phyloP scores from a whole-genome alignment of 1,284 basidiomycete species.

The Cutaneotrichosporon dermatis region DNA sequence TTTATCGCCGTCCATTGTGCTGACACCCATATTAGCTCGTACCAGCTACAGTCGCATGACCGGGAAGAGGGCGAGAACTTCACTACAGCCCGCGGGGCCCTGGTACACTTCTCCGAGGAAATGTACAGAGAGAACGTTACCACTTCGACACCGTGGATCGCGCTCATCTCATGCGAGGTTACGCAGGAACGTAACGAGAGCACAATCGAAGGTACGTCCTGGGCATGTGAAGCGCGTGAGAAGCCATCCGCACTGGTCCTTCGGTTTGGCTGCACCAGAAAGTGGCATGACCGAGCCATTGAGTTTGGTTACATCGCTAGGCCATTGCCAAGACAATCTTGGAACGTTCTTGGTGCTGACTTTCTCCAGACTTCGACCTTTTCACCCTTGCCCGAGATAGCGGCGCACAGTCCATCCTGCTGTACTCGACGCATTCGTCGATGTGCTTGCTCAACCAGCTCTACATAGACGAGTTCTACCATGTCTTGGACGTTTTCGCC shows the following conservation, averaged over 20 bases:
- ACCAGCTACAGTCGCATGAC: conserved; percentile 24
- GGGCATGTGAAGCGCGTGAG: no score
- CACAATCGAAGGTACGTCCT: not conserved
- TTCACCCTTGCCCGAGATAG: conserved; percentile 71
- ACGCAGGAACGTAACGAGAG: conserved; percentile 51
- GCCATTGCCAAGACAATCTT: no score
- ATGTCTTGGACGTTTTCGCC: conserved; percentile 69
- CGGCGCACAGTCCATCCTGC: conserved; percentile 73
- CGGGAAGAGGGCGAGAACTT: conserved; percentile 28
- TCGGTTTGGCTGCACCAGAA: no score
- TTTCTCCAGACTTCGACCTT: conserved; percentile 54
- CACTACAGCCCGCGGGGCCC: conserved; percentile 56
- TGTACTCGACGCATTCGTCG: conserved; percentile 67
- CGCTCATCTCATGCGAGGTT: conserved; percentile 72
- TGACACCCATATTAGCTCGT: conserved; percentile 3
- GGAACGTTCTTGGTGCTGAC: no score
- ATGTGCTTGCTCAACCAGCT: conserved; percentile 69
- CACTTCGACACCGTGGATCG: conserved; percentile 73
- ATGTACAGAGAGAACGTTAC: conserved; percentile 52
- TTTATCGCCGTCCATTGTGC: not conserved
- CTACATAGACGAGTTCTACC: conserved; percentile 65
- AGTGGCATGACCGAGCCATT: no score
- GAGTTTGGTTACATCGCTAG: no score
- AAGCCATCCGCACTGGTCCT: no score
- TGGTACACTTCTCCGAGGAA: conserved; percentile 71